Conservation (phyloP, 768 basidiomycete species). For the Phaeotremella skinneri region DNA sequence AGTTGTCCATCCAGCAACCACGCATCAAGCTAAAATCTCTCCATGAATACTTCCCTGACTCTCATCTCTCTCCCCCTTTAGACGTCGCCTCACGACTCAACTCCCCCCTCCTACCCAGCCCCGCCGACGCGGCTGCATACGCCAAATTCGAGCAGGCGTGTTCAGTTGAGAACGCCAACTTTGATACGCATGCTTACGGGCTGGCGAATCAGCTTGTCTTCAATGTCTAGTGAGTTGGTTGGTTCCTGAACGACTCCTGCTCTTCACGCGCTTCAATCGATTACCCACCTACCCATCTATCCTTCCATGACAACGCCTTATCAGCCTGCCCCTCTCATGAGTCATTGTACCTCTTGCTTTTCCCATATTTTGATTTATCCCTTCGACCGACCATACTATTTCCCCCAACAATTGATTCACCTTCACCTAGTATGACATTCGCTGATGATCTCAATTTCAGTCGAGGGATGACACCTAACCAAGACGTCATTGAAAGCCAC, state of each 20-base stretch:
- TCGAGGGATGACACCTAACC: conserved; percentile 13
- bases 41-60: not conserved
- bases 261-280: no score
- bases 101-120: conserved; percentile 55
- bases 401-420: no score
- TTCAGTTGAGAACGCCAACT: conserved; percentile 59
- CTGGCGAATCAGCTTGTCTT: conserved; percentile 58
- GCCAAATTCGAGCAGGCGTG: conserved; percentile 51
- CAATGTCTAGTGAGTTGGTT: conserved; percentile 50
- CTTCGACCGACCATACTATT: no score
- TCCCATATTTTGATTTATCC: no score
- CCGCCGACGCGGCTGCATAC: conserved; percentile 48
- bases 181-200: conserved; percentile 56
- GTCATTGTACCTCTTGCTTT: no score
- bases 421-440: no score
- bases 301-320: no score
- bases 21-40: no score
- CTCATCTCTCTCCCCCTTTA: conserved; percentile 52
- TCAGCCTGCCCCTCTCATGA: no score
- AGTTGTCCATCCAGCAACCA: no score
- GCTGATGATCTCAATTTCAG: conserved; percentile 1
- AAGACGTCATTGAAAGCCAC: conserved; percentile 39
- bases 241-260: no score
- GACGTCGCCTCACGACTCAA: conserved; percentile 59
- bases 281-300: no score